These are phyloP conservation scores for Colletotrichum tropicale DNA, from an alignment of 2,329 filamentous ascomycete genomes.

Conservation along the genomic window DNA sequence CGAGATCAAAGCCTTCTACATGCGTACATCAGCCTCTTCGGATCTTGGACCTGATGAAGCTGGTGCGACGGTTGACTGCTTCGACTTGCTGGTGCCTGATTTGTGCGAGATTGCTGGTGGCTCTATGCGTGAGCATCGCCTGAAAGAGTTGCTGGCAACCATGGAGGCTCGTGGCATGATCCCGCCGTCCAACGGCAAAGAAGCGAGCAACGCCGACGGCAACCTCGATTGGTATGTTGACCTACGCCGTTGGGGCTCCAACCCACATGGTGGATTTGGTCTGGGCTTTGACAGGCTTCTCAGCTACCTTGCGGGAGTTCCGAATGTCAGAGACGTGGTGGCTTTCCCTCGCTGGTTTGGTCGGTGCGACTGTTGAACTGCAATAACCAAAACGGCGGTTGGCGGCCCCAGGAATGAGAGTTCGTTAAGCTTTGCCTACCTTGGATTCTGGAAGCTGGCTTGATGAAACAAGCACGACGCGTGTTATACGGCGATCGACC, in stretches of 20 bases:
- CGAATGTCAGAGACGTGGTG: constrained; percentile 84
- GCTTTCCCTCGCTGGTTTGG: constrained; percentile 80
- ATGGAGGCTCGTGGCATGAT: constrained; percentile 74
- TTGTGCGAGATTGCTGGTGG: constrained; percentile 88
- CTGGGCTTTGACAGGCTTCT: constrained; percentile 88
- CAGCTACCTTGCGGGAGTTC: constrained; percentile 81
- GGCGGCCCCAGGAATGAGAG: constrained; percentile 21
- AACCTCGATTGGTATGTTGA: constrained; percentile 84
- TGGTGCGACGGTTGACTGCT: constrained; percentile 77
- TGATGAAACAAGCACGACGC: not conserved
- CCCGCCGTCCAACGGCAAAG: constrained; percentile 29
- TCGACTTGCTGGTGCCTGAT: constrained; percentile 86
- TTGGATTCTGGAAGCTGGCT: constrained; percentile 33
- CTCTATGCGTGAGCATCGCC: constrained; percentile 84
- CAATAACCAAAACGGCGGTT: not conserved
- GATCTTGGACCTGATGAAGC: not conserved
- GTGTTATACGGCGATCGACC: not conserved
- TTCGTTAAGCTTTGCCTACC: constrained; percentile 44
- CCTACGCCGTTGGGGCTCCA: constrained; percentile 86
- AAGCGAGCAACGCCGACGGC: constrained; percentile 23
- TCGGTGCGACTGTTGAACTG: constrained; percentile 60
- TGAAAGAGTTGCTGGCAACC: constrained; percentile 67
- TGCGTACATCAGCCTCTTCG: constrained; percentile 42
- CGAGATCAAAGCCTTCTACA: constrained; percentile 87
- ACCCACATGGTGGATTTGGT: constrained; percentile 90